These are phyloP conservation scores for Marasmius fiardii DNA, from an alignment of 1,284 basidiomycete genomes.

Conservation along the genomic window DNA sequence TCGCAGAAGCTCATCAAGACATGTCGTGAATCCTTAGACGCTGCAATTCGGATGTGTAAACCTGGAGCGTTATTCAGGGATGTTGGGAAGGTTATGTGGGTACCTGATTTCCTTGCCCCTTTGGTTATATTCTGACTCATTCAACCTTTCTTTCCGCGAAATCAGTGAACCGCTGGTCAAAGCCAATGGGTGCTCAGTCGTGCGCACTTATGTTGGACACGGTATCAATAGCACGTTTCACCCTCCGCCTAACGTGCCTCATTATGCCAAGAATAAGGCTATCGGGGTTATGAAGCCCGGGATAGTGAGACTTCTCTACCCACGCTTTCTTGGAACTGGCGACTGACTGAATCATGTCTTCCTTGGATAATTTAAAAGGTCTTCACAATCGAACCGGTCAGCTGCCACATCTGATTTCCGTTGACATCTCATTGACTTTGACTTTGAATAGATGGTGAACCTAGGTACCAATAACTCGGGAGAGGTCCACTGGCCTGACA, in stretches of 20 bases:
- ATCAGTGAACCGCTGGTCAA: constrained; percentile 81
- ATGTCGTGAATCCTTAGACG: constrained; percentile 79
- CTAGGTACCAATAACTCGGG: constrained; percentile 72
- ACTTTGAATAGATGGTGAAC: constrained; percentile 79
- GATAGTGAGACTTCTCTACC: constrained; percentile 49
- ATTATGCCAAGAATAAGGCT: constrained; percentile 86
- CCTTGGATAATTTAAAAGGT: too few relatives aligned
- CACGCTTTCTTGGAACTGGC: constrained; percentile 2
- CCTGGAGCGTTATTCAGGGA: constrained; percentile 86
- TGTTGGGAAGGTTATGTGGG: constrained; percentile 77
- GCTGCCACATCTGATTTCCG: constrained; percentile 16
- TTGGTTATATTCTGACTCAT: not conserved
- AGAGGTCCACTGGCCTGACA: constrained; percentile 81
- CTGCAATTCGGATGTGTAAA: constrained; percentile 87
- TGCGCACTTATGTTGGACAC: constrained; percentile 89
- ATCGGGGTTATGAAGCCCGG: constrained; percentile 82
- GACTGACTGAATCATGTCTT: constrained; percentile 7
- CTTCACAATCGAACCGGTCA: constrained; percentile 80
- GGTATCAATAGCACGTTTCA: constrained; percentile 88
- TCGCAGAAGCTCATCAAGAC: constrained; percentile 79
- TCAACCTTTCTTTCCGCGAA: constrained; percentile 6
- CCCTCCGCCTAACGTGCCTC: constrained; percentile 68
- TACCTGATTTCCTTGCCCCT: too few relatives aligned
- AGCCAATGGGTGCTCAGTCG: constrained; percentile 79
- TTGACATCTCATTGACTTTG: constrained; percentile 9